Conservation (phyloP, 768 basidiomycete genomes). For the Chiua virens region DNA sequence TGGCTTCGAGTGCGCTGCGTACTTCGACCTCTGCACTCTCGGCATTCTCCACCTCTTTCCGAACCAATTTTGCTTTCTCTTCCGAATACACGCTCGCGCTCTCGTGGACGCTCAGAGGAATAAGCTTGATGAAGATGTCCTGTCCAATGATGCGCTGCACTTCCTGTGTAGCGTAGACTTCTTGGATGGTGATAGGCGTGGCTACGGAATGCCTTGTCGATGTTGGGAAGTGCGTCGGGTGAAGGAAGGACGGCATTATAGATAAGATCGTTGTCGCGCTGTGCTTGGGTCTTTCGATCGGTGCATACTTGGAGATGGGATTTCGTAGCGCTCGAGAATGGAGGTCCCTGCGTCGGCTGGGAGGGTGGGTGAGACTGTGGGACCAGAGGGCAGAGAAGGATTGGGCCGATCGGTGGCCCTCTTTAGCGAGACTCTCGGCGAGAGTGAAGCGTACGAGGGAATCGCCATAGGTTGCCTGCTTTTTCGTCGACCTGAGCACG, state of each 20-base stretch:
- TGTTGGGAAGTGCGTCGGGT: constrained; percentile 69
- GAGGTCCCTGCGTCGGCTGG: constrained; percentile 83
- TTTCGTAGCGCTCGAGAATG: constrained; percentile 81
- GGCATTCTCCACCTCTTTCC: constrained; percentile 84
- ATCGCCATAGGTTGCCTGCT: constrained; percentile 81
- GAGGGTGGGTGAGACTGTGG: constrained; percentile 74
- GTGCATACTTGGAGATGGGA: constrained; percentile 73
- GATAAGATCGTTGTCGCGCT: constrained; percentile 93
- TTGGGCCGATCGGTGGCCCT: constrained; percentile 68
- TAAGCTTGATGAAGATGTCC: constrained; percentile 83
- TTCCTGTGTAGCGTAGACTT: constrained; percentile 86
- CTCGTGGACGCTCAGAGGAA: constrained; percentile 94
- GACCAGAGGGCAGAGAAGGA: constrained; percentile 73
- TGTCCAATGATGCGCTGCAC: constrained; percentile 94
- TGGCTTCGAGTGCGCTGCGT: constrained; percentile 73
- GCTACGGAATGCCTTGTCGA: constrained; percentile 87
- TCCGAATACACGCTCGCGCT: constrained; percentile 96
- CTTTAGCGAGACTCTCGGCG: constrained; percentile 80
- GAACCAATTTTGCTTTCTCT: constrained; percentile 94
- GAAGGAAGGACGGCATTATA: constrained; percentile 90
- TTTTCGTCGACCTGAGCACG: constrained; percentile 77
- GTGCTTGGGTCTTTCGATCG: constrained; percentile 73
- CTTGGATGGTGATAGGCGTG: constrained; percentile 87
- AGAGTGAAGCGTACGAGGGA: constrained; percentile 76
- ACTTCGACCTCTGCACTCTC: constrained; percentile 83